Base-by-base conservation (phyloP, 305 asterid species). In the Fraxinus xanthoxyloides region DNA sequence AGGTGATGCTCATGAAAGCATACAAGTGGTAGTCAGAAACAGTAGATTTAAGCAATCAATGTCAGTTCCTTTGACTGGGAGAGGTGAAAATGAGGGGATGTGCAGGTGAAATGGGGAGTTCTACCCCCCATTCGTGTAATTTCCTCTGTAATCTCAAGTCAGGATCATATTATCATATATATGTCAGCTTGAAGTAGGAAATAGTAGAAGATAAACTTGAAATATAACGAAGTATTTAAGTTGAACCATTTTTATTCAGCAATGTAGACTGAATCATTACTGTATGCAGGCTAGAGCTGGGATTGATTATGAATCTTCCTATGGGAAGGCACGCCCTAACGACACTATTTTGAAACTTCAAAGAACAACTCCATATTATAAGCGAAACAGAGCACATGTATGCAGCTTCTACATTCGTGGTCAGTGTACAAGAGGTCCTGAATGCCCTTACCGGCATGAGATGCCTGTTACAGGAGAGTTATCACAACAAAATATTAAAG, bases 391-490 rank as follows among this genome's bases (percentile, higher is more conserved):
- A 79, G 99, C 98, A 9, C 99, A 94, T 85, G 97, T 94, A 83
- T 94, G 99, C 89, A 94, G 97, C 90, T 95, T 95, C 87, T 94
- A 43, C 81, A 91, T 93, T 80, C 98, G 97, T 54, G 99, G 99
- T 83, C 97, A 94, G 75, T 95, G 99, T 87, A 94, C 97, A 63
- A 93, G 99, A 89, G 99, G 99, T 75, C 91, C 91, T 15, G 99
- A 95, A 87, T 95, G 99, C 84, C 99, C 99, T 7, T 94, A 91
- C 85, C 89, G 98, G 87, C 99, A 95, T 19, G 98, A 95, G 88
- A 95, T 94, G 99, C 99, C 99, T 5, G 97, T 86, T 75, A 93
- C 93, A 30, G 99, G 99, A 76, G 99, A 95, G 87, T 82, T 95
- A 83, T 94, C 99, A 17, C 99, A 94, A 80, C 97, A 95, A 83